Base-by-base conservation (phyloP, 352 stramenopile genomes). In the Pythium angustatum region DNA sequence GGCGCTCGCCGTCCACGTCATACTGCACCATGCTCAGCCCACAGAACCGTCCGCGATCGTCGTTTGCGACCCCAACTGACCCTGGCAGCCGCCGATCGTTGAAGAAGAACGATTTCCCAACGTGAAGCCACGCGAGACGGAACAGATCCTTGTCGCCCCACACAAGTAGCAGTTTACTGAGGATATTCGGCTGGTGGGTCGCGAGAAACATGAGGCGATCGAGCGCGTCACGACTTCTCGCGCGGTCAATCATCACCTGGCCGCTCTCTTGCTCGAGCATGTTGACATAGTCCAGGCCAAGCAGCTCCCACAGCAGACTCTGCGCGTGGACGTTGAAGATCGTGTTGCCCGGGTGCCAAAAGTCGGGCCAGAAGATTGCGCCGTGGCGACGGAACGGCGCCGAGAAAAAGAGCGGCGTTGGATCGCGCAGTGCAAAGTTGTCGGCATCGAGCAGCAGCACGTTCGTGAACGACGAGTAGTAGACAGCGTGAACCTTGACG, bases 231-330 rank as follows among this genome's bases (percentile, higher is more conserved):
- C 44, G 53, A 33, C 54, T 57, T 19, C 48, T 33, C 19, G 26
- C n/a, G 19, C 66, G 66, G 22, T 72, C 43, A 28, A 72, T 72
- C 27, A 72, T 17, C n/a, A 66, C 59, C 41, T 72, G 66, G 21
- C 66, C 71, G 53, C 68, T 76, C 28, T 78, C 71, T 43, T 76
- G 68, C 38, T 78, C 71, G 28, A 76, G 53, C 68, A 73, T 73
- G 41, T 71, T 48, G 34, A 73, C 57, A 45, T 69, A 71, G 27
- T 64, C 36, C 21, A 76, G 21, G 38, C 55, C 60, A 5, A 78
- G 61, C 24, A 78, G 17, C 51, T 71, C 50, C 71, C 69, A 76
- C 9, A 78, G 27, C n/a, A 76, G 28, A 36, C 66, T 75, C 43
- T 76, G 60, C 17, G 62, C 56, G 36, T 73, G 63, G 41, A 78